Percentiles rank a stretch among this genome's conserved stretches.
phyloP scores from a whole-genome alignment of 306 rosid species.

The Malus asiatica region DNA sequence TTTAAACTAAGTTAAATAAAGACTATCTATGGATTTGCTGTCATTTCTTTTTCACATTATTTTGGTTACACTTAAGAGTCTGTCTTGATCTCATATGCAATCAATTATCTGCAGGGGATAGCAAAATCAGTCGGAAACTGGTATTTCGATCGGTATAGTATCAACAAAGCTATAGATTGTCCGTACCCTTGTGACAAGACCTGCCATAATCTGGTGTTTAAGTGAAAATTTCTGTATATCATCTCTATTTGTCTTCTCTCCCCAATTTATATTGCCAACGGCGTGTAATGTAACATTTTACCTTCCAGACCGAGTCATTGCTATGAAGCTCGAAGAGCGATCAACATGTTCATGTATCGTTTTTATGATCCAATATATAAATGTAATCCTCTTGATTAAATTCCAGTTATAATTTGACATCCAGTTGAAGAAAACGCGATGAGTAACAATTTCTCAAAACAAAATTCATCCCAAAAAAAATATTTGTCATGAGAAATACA shows the following conservation, averaged over 20 bases:
- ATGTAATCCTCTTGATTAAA: neutral
- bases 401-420: neutral
- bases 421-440: neutral
- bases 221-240: neutral
- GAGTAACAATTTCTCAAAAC: neutral
- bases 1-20: neutral
- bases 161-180: conserved; percentile 67
- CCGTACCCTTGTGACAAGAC: conserved; percentile 82
- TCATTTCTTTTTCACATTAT: neutral
- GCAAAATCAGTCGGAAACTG: conserved; percentile 86
- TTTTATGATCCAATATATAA: neutral
- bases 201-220: conserved; percentile 62
- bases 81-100: neutral
- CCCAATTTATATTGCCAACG: neutral
- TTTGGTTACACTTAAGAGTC: neutral
- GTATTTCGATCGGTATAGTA: conserved; percentile 59
- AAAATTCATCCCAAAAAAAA: neutral
- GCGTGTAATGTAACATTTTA: neutral
- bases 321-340: conserved; percentile 23
- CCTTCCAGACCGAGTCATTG: neutral
- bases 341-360: conserved; percentile 19
- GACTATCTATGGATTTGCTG: neutral
- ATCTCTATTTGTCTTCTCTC: neutral
- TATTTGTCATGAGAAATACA: neutral
- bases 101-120: conserved; percentile 47